Conservation (phyloP, 1,139 yeast species). For the Taphrina communis region DNA sequence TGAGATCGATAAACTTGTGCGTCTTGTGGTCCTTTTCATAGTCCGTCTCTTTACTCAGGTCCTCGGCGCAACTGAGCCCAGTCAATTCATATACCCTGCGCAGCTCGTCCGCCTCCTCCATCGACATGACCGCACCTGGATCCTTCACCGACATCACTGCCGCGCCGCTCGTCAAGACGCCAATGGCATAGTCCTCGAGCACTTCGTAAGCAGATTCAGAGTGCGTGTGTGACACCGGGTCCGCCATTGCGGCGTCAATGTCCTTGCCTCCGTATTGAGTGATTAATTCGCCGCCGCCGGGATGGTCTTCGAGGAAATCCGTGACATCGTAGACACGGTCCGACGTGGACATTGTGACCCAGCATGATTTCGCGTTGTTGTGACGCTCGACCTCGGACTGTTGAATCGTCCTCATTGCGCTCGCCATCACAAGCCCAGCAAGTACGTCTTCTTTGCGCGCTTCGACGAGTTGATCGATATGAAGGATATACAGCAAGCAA, state of each 20-base stretch:
- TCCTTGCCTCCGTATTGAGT: constrained; percentile 83
- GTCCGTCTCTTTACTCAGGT: constrained; percentile 79
- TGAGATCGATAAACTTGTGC: constrained; percentile 85
- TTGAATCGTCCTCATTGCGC: constrained; percentile 37
- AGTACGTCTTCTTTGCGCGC: not conserved
- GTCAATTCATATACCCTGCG: constrained; percentile 55
- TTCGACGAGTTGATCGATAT: too few relatives aligned
- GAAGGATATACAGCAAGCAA: too few relatives aligned
- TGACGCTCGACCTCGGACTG: constrained; percentile 54
- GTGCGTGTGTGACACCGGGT: constrained; percentile 70
- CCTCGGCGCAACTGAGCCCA: constrained; percentile 60
- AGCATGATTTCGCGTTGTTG: constrained; percentile 63
- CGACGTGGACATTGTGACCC: constrained; percentile 61
- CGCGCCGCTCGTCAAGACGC: constrained; percentile 62
- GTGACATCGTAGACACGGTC: constrained; percentile 57
- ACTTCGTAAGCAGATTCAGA: constrained; percentile 88
- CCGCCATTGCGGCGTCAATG: constrained; percentile 78
- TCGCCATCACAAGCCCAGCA: constrained; percentile 17
- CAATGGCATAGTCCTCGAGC: constrained; percentile 71
- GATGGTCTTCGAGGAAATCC: constrained; percentile 55
- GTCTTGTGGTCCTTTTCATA: constrained; percentile 68
- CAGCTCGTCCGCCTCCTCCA: constrained; percentile 58
- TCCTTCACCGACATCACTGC: constrained; percentile 26
- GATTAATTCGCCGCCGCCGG: constrained; percentile 75
- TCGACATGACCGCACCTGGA: constrained; percentile 24